A percentile compares a stretch with the other conserved stretches of the same genome.
Conservation (phyloP, 129 eudicot genomes). For the Helianthus tuberosus region DNA sequence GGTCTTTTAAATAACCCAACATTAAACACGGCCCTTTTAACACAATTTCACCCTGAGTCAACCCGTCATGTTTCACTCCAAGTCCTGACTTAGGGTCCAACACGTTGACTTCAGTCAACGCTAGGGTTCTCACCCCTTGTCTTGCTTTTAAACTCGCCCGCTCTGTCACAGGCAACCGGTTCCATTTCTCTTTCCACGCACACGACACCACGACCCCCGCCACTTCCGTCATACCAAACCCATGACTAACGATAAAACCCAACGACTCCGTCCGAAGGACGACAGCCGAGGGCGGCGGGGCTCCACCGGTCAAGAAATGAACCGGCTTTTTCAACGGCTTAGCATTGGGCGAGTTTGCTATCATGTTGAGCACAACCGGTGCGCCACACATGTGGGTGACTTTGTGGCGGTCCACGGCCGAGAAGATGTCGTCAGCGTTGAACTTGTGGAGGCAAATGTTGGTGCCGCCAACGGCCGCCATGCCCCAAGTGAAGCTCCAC, state of each 20-base stretch:
- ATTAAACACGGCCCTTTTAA: constrained; percentile 51
- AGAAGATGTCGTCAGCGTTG: constrained; percentile 29
- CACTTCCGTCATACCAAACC: constrained; percentile 65
- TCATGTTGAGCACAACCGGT: constrained; percentile 62
- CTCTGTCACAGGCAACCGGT: constrained; percentile 39
- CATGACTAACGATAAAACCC: constrained; percentile 59
- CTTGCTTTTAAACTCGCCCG: constrained; percentile 56
- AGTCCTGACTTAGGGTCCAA: constrained; percentile 33
- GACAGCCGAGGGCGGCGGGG: constrained; percentile 62
- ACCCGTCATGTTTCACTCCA: constrained; percentile 44
- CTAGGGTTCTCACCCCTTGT: constrained; percentile 60
- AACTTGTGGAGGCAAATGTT: constrained; percentile 58
- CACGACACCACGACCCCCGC: constrained; percentile 55
- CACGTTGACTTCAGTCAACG: constrained; percentile 54
- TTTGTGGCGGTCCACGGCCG: constrained; percentile 33
- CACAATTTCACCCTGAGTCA: constrained; percentile 61
- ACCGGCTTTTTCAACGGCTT: constrained; percentile 34
- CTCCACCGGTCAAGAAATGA: constrained; percentile 62
- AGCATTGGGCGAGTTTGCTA: constrained; percentile 32
- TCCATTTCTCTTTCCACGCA: constrained; percentile 66
- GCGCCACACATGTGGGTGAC: constrained; percentile 82
- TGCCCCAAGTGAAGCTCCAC: constrained; percentile 74
- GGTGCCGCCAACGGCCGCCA: constrained; percentile 68
- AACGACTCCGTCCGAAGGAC: constrained; percentile 48
- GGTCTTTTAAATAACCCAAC: constrained; percentile 63